Conservation (phyloP, 768 basidiomycete genomes). For the Hebeloma cylindrosporum region DNA sequence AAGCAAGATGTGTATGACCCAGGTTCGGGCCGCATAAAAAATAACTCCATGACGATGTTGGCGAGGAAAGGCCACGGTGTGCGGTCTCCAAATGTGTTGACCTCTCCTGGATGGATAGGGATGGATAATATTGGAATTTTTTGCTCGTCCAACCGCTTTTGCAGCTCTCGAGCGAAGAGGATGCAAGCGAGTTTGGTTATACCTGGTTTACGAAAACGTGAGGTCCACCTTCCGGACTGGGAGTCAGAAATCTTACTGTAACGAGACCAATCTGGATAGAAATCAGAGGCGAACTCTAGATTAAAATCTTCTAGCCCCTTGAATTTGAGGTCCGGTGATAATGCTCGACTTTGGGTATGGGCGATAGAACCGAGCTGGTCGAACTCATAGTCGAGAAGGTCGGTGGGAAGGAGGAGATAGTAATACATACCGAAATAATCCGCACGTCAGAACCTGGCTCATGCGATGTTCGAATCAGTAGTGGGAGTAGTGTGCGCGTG, state of each 20-base stretch:
- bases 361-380: constrained; percentile 26
- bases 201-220: background rate
- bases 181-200: background rate
- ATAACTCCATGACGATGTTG: constrained; percentile 19
- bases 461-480: constrained; percentile 29
- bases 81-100: constrained; percentile 11
- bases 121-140: background rate
- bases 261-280: constrained; percentile 26
- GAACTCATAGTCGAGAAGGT: background rate
- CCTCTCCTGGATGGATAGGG: background rate
- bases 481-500: constrained; percentile 28
- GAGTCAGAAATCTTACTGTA: constrained; percentile 22
- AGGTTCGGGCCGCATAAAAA: constrained; percentile 27
- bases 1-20: constrained; percentile 38
- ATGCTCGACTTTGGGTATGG: constrained; percentile 22
- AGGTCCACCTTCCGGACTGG: too few relatives aligned
- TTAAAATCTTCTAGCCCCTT: constrained; percentile 33
- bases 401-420: background rate
- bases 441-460: constrained; percentile 32
- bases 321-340: constrained; percentile 28
- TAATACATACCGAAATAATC: constrained; percentile 26
- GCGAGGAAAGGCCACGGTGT: constrained; percentile 15
- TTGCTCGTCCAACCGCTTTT: background rate
- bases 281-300: constrained; percentile 25
- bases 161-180: background rate